Conservation (phyloP, 1,284 basidiomycete species). For the Blastosporella zonata region DNA sequence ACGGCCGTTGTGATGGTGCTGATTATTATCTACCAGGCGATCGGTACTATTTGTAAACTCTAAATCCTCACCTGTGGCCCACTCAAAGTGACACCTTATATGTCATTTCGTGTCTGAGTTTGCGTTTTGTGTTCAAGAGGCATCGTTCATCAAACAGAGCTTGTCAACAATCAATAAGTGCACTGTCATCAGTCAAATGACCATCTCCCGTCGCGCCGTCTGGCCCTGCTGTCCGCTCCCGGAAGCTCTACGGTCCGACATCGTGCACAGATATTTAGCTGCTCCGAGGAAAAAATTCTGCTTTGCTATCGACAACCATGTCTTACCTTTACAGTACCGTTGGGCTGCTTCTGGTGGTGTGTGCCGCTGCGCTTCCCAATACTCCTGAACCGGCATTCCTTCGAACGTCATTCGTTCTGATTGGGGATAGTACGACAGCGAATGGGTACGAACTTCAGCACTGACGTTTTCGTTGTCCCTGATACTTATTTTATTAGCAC, state of each 20-base stretch:
- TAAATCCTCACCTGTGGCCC: background rate
- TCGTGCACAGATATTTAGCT: too few relatives aligned
- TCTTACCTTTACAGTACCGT: background rate
- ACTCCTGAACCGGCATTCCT: background rate
- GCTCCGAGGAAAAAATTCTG: too few relatives aligned
- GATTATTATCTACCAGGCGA: conserved; percentile 29
- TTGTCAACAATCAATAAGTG: too few relatives aligned
- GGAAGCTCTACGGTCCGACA: conserved; percentile 9
- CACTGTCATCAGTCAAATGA: too few relatives aligned
- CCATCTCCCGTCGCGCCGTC: too few relatives aligned
- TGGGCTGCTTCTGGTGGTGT: conserved; percentile 8
- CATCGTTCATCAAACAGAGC: too few relatives aligned
- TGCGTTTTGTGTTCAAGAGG: too few relatives aligned
- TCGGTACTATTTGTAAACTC: conserved; percentile 41
- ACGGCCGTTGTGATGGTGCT: conserved; percentile 35
- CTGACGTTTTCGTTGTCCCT: background rate
- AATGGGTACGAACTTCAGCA: conserved; percentile 31
- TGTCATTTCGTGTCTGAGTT: background rate
- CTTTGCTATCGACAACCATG: conserved; percentile 7
- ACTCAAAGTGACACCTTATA: background rate
- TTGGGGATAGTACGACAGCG: conserved; percentile 40
- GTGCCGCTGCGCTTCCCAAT: conserved; percentile 1
- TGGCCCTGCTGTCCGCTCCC: too few relatives aligned
- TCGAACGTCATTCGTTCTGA: conserved; percentile 31
- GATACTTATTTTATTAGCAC: conserved; percentile 23